Percentiles rank a stretch among this genome's conserved stretches.
Evolutionary conservation across 306 rosid species (phyloP).

Genomic region (Potentilla sterilis): DNA sequence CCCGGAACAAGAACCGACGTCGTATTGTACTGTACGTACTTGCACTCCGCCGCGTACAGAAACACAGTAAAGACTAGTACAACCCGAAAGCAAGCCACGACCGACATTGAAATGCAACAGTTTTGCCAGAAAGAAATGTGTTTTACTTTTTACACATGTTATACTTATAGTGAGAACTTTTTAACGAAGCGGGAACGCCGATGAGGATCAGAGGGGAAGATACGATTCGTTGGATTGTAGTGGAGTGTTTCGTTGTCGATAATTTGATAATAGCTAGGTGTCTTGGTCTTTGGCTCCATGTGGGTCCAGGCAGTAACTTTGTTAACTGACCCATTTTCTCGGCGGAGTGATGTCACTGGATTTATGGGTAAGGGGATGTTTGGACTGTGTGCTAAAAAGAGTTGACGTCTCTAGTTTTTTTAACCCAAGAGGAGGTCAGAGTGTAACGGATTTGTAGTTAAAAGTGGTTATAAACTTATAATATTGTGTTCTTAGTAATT

Average conservation of each 20-base stretch:
- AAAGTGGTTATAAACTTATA: too few species aligned
- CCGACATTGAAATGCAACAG: slow-evolving; percentile 9
- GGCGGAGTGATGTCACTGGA: too few species aligned
- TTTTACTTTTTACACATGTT: background rate
- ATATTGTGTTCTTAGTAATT: too few species aligned
- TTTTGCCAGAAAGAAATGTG: background rate
- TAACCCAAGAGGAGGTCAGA: too few species aligned
- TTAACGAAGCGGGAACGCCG: background rate
- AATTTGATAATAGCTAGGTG: background rate
- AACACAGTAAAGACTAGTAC: background rate
- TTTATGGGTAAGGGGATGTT: too few species aligned
- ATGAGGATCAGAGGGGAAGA: background rate
- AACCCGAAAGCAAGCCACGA: background rate
- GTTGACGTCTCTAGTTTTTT: too few species aligned
- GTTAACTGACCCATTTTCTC: too few species aligned
- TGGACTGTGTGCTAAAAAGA: too few species aligned
- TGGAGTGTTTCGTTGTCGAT: background rate
- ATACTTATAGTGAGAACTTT: background rate
- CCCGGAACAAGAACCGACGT: slow-evolving; percentile 48
- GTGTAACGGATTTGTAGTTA: too few species aligned
- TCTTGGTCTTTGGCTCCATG: background rate
- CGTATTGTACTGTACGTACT: slow-evolving; percentile 58
- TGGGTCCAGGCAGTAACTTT: background rate
- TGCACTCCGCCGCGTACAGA: slow-evolving; percentile 39
- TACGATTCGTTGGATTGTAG: background rate